Percentiles rank a stretch among this genome's conserved stretches.
Conservation (phyloP, 2,329 filamentous ascomycete genomes). For the Apiospora aurea region DNA sequence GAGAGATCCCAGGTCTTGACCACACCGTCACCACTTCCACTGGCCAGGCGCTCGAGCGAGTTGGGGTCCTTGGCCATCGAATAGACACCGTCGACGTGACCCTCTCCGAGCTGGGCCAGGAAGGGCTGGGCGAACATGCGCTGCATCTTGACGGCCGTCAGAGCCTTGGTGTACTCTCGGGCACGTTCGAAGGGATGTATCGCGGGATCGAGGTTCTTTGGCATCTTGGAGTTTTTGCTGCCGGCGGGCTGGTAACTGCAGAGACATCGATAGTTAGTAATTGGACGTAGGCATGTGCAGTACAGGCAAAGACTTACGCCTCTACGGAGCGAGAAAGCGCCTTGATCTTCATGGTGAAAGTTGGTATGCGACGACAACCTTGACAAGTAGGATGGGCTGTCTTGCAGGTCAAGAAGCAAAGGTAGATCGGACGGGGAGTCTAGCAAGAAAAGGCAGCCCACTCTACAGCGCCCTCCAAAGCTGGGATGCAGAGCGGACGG, state of each 20-base stretch:
- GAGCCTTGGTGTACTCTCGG: constrained; percentile 70
- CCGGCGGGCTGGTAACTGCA: constrained; percentile 66
- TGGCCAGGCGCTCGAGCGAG: constrained; percentile 77
- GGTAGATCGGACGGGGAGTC: not conserved
- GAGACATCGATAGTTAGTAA: not conserved
- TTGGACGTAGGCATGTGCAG: not conserved
- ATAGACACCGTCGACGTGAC: constrained; percentile 89
- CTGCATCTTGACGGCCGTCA: constrained; percentile 75
- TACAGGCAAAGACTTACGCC: constrained; percentile 41
- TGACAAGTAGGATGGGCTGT: not conserved
- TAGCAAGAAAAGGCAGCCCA: constrained; percentile 18
- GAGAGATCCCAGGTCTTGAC: constrained; percentile 90
- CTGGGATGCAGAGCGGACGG: constrained; percentile 12
- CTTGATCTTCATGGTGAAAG: constrained; percentile 61
- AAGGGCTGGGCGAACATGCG: constrained; percentile 85
- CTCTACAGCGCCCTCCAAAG: constrained; percentile 15
- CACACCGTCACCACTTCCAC: constrained; percentile 76
- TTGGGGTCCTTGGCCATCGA: constrained; percentile 81
- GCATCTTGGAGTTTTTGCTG: constrained; percentile 68
- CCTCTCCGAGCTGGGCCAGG: constrained; percentile 59
- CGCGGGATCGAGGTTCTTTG: constrained; percentile 76
- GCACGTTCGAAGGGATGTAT: constrained; percentile 92
- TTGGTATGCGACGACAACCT: not conserved
- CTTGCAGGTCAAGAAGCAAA: not conserved
- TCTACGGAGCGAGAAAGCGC: constrained; percentile 71